Evolutionary conservation across 164 flowering plant species (phyloP).

Genomic region (Cinnamomum micranthum): DNA sequence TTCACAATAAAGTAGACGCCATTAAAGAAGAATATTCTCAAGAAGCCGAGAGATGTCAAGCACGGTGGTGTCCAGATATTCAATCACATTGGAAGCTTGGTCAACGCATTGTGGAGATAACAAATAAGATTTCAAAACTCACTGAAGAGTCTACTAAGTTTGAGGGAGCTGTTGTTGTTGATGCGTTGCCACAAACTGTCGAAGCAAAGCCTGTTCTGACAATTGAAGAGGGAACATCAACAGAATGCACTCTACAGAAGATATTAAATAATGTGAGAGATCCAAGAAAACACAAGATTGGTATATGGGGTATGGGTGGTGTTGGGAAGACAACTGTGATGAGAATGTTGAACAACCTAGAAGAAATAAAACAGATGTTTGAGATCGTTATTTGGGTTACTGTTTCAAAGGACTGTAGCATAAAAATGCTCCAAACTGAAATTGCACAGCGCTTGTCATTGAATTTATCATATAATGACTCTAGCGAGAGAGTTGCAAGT

Average conservation of each 20-base stretch:
- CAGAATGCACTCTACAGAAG: background rate
- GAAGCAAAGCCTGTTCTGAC: background rate
- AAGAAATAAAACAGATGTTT: slow-evolving; percentile 4
- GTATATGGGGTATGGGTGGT: slow-evolving; percentile 25
- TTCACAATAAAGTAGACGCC: too few relatives aligned
- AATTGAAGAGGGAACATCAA: background rate
- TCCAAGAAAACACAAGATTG: slow-evolving; percentile 10
- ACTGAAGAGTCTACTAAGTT: too few relatives aligned
- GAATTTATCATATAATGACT: slow-evolving; percentile 1
- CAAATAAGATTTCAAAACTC: too few relatives aligned
- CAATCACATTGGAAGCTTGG: too few relatives aligned
- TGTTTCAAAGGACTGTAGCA: slow-evolving; percentile 9
- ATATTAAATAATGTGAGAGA: slow-evolving; percentile 8
- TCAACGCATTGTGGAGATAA: too few relatives aligned
- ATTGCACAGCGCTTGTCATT: slow-evolving; percentile 12
- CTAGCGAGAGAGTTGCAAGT: background rate
- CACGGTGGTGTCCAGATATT: too few relatives aligned
- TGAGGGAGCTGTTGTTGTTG: background rate
- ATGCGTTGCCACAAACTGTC: background rate
- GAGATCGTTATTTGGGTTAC: slow-evolving; percentile 25
- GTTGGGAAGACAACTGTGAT: slow-evolving; percentile 25
- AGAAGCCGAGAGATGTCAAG: too few relatives aligned
- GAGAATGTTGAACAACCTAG: slow-evolving; percentile 13
- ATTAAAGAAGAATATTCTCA: too few relatives aligned
- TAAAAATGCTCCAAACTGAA: background rate